These are phyloP conservation scores for Apiotrichum porosum DNA, from an alignment of 1,284 basidiomycete species.

Conservation along the genomic window DNA sequence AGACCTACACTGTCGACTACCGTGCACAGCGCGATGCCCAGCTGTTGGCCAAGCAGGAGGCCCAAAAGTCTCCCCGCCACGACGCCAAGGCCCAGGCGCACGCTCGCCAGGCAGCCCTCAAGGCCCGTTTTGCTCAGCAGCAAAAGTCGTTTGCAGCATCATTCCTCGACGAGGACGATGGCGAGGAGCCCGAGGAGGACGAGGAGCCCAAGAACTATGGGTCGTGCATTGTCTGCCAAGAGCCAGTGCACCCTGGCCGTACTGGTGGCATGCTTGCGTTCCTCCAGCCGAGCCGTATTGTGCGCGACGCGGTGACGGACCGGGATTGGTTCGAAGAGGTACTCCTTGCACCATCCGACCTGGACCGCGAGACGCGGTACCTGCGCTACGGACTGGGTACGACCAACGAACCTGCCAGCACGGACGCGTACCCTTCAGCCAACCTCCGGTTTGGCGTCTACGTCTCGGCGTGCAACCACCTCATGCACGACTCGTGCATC, in stretches of 20 bases:
- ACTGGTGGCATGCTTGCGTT: constrained; percentile 87
- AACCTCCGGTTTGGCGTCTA: constrained; percentile 79
- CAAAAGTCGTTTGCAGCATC: constrained; percentile 65
- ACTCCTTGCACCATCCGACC: constrained; percentile 59
- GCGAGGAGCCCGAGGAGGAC: constrained; percentile 54
- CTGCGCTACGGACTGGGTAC: constrained; percentile 31
- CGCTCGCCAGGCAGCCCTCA: constrained; percentile 72
- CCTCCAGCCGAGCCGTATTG: constrained; percentile 79
- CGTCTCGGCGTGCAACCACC: constrained; percentile 86
- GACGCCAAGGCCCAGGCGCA: constrained; percentile 28
- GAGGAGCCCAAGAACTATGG: constrained; percentile 64
- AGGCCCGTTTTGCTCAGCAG: constrained; percentile 87
- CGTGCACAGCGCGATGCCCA: constrained; percentile 47
- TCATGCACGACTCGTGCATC: constrained; percentile 97
- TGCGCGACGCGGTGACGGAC: constrained; percentile 74
- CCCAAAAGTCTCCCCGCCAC: constrained; percentile 47
- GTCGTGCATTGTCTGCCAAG: constrained; percentile 96
- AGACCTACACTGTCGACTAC: constrained; percentile 52
- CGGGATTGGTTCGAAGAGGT: constrained; percentile 68
- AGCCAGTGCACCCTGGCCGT: constrained; percentile 69
- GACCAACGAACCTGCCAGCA: constrained; percentile 35
- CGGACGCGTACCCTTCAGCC: constrained; percentile 61
- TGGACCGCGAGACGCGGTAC: constrained; percentile 57
- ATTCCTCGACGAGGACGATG: constrained; percentile 52
- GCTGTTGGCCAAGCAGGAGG: constrained; percentile 58